A percentile compares a stretch with the other conserved stretches of the same genome.
Evolutionary conservation across 176 grass and related monocot species (phyloP).

Genomic region (Neostapfia colusana): DNA sequence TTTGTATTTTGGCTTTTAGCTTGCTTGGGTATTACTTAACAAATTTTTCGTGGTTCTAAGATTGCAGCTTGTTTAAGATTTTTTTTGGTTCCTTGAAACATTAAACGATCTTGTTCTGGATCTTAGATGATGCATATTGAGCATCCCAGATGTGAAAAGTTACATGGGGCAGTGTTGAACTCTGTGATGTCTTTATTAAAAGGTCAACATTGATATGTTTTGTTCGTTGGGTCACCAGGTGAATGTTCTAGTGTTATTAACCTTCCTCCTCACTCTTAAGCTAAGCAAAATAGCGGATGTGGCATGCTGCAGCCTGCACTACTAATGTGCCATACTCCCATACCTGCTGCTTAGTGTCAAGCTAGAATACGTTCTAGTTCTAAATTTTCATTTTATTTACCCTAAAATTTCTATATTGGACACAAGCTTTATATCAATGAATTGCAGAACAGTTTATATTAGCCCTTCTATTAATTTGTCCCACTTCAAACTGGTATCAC

Average conservation of each 20-base stretch:
- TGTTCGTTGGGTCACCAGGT: background rate
- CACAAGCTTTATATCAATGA: slow-evolving; percentile 12
- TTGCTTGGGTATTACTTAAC: slow-evolving; percentile 12
- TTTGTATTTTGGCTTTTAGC: background rate
- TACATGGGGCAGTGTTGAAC: too few species aligned
- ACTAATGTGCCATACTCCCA: background rate
- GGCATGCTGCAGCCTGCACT: background rate
- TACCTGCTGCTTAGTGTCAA: background rate
- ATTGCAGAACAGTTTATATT: background rate
- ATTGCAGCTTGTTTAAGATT: too few species aligned
- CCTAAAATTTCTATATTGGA: background rate
- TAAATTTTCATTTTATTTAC: background rate
- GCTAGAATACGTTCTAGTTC: background rate
- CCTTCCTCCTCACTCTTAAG: background rate
- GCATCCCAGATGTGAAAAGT: too few species aligned
- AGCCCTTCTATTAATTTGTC: slow-evolving; percentile 10
- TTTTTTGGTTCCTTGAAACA: too few species aligned
- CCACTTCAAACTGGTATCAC: background rate
- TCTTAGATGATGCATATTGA: too few species aligned
- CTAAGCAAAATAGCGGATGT: background rate
- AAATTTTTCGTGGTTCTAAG: slow-evolving; percentile 1
- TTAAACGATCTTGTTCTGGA: too few species aligned
- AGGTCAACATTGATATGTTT: background rate
- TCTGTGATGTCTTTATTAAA: background rate
- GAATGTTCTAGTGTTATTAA: background rate